Evolutionary conservation across 805 yeast genomes (phyloP).

Genomic region (Metschnikowia bowlesiae): DNA sequence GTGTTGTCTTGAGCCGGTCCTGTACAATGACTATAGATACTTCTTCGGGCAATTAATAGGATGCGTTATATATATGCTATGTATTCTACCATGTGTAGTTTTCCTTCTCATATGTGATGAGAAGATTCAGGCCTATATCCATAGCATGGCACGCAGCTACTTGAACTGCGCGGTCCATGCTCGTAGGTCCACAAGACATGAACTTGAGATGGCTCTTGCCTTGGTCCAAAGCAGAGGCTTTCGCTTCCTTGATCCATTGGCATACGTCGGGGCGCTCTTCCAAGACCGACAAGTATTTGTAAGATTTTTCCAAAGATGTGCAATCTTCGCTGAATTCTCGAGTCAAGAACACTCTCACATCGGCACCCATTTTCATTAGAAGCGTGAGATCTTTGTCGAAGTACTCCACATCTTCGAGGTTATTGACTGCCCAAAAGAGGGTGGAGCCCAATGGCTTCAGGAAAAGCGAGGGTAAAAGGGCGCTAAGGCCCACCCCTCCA

Average conservation of each 20-base stretch:
- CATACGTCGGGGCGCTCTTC: slow-evolving; percentile 10
- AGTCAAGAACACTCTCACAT: slow-evolving; percentile 12
- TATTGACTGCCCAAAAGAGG: slow-evolving; percentile 14
- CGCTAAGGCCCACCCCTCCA: slow-evolving; percentile 17
- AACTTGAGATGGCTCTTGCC: slow-evolving; percentile 2
- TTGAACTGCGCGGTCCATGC: slow-evolving; percentile 13
- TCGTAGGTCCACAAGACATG: slow-evolving; percentile 14
- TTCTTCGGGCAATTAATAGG: not conserved
- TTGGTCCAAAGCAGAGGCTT: slow-evolving; percentile 5
- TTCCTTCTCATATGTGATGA: slow-evolving; percentile 9
- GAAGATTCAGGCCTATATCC: slow-evolving; percentile 8
- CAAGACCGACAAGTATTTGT: slow-evolving; percentile 8
- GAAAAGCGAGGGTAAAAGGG: slow-evolving; percentile 13
- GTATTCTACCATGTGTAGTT: slow-evolving; percentile 13
- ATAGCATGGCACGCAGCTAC: slow-evolving; percentile 6
- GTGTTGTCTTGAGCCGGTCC: not conserved
- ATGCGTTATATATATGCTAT: not conserved
- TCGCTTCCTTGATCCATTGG: slow-evolving; percentile 11
- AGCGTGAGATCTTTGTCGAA: slow-evolving; percentile 11
- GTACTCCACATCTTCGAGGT: slow-evolving; percentile 11
- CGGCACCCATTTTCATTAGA: slow-evolving; percentile 9
- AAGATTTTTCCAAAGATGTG: slow-evolving; percentile 7
- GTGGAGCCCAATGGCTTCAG: slow-evolving; percentile 7
- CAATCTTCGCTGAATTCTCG: slow-evolving; percentile 10
- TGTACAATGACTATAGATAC: not conserved